Conservation (phyloP, 306 rosid species). For the Inga laurina region DNA sequence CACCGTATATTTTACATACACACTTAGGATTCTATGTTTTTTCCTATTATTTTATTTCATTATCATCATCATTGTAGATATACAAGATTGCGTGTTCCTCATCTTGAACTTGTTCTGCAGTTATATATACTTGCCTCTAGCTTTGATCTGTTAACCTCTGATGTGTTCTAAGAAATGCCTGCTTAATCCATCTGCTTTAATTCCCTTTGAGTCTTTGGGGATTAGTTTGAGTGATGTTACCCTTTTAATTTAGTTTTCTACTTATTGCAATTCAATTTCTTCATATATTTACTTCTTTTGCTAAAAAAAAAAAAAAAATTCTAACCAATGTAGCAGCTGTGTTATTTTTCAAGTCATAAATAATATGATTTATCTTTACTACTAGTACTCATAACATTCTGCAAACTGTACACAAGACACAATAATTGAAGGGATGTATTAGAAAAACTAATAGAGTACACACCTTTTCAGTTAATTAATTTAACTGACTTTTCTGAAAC, state of each 20-base stretch:
- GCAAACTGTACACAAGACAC: too few species aligned
- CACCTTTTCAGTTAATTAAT: too few species aligned
- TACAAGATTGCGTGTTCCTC: constrained; percentile 40
- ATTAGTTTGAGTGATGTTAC: neutral
- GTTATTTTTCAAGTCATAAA: too few species aligned
- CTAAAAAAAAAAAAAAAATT: too few species aligned
- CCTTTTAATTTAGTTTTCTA: neutral
- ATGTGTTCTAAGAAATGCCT: constrained; percentile 20
- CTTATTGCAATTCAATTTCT: neutral
- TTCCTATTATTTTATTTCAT: constrained; percentile 33
- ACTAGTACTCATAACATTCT: too few species aligned
- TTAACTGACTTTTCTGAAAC: too few species aligned
- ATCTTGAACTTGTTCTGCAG: constrained; percentile 31
- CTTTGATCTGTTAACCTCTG: constrained; percentile 27
- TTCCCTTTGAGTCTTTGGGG: neutral
- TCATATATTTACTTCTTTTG: neutral
- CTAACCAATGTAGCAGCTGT: too few species aligned
- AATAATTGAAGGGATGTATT: too few species aligned
- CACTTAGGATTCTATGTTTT: constrained; percentile 24
- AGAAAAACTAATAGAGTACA: too few species aligned
- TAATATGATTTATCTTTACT: too few species aligned
- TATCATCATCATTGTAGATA: constrained; percentile 47
- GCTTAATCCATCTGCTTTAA: constrained; percentile 12
- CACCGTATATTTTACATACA: constrained; percentile 26
- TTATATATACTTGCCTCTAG: constrained; percentile 4